Conservation (phyloP, 1,284 basidiomycete genomes). For the Microstroma glucosiphilum region DNA sequence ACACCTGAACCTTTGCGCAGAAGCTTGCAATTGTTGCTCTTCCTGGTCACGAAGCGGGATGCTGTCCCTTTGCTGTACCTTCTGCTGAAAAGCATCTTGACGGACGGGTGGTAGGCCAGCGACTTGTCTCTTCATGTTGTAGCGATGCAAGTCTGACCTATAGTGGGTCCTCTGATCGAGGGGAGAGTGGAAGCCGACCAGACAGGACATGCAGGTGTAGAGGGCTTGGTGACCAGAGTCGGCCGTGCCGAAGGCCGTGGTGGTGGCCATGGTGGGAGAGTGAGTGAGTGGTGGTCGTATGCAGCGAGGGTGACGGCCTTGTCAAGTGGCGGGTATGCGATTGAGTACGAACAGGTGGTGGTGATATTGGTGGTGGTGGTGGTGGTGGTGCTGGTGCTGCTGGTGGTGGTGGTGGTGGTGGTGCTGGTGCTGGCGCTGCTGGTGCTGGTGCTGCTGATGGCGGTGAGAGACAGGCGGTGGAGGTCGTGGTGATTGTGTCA, state of each 20-base stretch:
- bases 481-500: no score
- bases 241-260: neutral
- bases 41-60: slow-evolving; percentile 38
- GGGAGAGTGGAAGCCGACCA: slow-evolving; percentile 76
- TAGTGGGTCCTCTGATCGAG: slow-evolving; percentile 87
- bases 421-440: no score
- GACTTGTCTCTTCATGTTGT: slow-evolving; percentile 96
- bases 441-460: no score
- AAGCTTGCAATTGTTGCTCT: slow-evolving; percentile 53
- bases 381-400: no score
- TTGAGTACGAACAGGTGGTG: no score
- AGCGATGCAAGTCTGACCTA: slow-evolving; percentile 88
- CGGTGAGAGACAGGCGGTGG: no score
- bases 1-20: neutral
- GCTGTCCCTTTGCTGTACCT: slow-evolving; percentile 56
- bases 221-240: slow-evolving; percentile 21
- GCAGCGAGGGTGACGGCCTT: no score
- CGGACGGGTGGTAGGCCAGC: slow-evolving; percentile 83
- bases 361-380: no score
- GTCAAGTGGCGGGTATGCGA: no score
- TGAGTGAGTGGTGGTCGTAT: neutral
- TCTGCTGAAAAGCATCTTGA: slow-evolving; percentile 74
- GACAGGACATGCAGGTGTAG: slow-evolving; percentile 81
- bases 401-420: no score
- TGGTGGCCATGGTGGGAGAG: neutral